These are phyloP conservation scores for Lactarius evosmus DNA, from an alignment of 768 basidiomycete genomes.

Conservation along the genomic window DNA sequence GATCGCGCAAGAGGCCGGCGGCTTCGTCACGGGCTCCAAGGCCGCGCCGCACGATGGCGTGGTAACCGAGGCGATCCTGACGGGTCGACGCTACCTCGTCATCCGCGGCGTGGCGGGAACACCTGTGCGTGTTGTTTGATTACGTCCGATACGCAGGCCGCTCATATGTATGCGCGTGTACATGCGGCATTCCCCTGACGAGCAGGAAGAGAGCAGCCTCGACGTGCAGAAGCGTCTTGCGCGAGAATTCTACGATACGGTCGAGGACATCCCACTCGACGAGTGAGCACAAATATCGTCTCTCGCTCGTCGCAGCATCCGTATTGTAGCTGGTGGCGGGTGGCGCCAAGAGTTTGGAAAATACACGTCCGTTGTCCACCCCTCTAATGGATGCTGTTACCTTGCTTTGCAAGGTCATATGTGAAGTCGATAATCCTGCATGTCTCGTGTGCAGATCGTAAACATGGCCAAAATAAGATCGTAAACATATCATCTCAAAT, in stretches of 20 bases:
- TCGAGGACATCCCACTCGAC: constrained; percentile 53
- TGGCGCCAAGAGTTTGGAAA: too few relatives aligned
- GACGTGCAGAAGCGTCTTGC: constrained; percentile 79
- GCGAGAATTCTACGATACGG: constrained; percentile 80
- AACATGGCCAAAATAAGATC: too few relatives aligned
- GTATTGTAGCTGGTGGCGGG: too few relatives aligned
- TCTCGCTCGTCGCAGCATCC: too few relatives aligned
- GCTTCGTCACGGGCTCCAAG: constrained; percentile 70
- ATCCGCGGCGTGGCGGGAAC: constrained; percentile 66
- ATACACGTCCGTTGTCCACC: too few relatives aligned
- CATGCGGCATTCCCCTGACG: not conserved
- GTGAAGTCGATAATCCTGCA: too few relatives aligned
- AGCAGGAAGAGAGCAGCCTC: constrained; percentile 54
- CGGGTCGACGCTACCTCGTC: constrained; percentile 78
- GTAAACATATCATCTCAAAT: too few relatives aligned
- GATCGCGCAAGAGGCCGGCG: constrained; percentile 88
- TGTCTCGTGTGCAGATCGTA: too few relatives aligned
- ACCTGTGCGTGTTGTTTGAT: constrained; percentile 37
- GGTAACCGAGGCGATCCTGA: constrained; percentile 65
- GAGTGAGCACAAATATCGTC: constrained; percentile 33
- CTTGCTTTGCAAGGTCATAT: too few relatives aligned
- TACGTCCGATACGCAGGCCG: not conserved
- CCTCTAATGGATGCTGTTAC: too few relatives aligned
- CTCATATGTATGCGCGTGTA: not conserved
- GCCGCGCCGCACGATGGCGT: constrained; percentile 41